phyloP scores from a whole-genome alignment of 108 stramenopile species.

The Skeletonema menzelii region DNA sequence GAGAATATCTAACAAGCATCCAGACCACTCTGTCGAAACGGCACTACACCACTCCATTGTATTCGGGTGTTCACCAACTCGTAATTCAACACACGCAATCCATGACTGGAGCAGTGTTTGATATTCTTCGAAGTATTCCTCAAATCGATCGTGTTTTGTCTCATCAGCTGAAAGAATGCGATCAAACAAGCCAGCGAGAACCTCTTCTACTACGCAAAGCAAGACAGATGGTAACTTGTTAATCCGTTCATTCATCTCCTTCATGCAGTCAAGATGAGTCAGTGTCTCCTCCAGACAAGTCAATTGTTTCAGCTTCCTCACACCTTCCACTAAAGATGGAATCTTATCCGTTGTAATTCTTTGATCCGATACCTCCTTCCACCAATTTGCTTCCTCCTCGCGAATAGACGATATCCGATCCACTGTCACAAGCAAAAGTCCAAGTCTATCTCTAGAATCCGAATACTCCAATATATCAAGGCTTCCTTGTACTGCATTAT shows the following conservation, averaged over 20 bases:
- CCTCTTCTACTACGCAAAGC: constrained; percentile 20
- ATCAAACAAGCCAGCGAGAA: constrained; percentile 21
- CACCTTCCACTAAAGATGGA: constrained; percentile 7
- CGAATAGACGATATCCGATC: constrained; percentile 29
- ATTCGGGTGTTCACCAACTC: background rate
- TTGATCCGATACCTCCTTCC: constrained; percentile 15
- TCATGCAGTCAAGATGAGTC: constrained; percentile 15
- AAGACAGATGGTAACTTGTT: constrained; percentile 17
- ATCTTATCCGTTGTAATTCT: constrained; percentile 10
- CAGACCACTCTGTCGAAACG: constrained; percentile 30
- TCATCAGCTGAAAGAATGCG: constrained; percentile 16
- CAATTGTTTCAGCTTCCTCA: constrained; percentile 27
- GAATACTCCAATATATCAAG: constrained; percentile 28
- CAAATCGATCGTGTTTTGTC: background rate
- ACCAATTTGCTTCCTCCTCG: constrained; percentile 31
- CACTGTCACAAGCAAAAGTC: constrained; percentile 18
- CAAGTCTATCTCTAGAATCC: constrained; percentile 33
- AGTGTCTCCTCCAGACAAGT: constrained; percentile 30
- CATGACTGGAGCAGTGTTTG: constrained; percentile 30
- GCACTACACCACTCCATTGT: background rate
- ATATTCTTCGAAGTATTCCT: constrained; percentile 19
- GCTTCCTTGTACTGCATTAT: constrained; percentile 19
- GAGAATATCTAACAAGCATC: constrained; percentile 29
- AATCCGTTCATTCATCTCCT: constrained; percentile 25
- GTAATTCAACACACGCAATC: constrained; percentile 24